Evolutionary conservation across 768 basidiomycete genomes (phyloP), one percentile per base, ranked within the genome.

Genomic region (Amanita rubescens): DNA sequence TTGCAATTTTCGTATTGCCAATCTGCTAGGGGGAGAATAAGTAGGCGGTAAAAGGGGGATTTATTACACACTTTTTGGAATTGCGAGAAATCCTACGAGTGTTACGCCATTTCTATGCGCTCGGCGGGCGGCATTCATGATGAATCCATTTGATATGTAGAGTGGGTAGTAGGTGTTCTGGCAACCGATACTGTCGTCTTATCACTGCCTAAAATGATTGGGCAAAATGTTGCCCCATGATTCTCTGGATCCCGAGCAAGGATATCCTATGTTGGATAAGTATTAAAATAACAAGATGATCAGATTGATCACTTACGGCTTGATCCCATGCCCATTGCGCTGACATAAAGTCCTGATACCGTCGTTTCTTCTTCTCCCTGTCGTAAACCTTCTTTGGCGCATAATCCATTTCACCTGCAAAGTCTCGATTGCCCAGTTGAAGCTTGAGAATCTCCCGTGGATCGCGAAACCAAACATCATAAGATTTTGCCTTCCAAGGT

Each of bases 361-460:
- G 53, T 0, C 59, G 57, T 12, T 51, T 12, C 5, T 58, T 0
- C 54, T 55, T 20, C n/a, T 32, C n/a, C 5, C 58, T 46, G 6
- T 53, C 49, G 24, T 51, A 60, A 1, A 60, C 57, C 2, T 49
- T 52, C 22, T 65, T 57, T 1, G 63, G 60, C 3, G 56, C 55
- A 43, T 54, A 64, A 37, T 69, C 66, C 43, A 69, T 58, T 43
- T 66, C 60, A 6, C 27, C 35, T 35, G 50, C 54, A 52, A 64
- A 66, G 17, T 69, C 66, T 1, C 61, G 64, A 52, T 66, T 67
- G 0, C 39, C 55, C 3, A 67, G 48, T 49, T 61, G 59, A 19
- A 53, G n/a, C 33, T 2, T 59, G 3, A 65, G 27, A 5, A 67
- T 44, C 0, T 12, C 10, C 2, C 37, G 55, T 0, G 66, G 64